Evolutionary conservation across 768 basidiomycete species (phyloP), one percentile per base, ranked within the genome.

Genomic region (Suillus alpinus): DNA sequence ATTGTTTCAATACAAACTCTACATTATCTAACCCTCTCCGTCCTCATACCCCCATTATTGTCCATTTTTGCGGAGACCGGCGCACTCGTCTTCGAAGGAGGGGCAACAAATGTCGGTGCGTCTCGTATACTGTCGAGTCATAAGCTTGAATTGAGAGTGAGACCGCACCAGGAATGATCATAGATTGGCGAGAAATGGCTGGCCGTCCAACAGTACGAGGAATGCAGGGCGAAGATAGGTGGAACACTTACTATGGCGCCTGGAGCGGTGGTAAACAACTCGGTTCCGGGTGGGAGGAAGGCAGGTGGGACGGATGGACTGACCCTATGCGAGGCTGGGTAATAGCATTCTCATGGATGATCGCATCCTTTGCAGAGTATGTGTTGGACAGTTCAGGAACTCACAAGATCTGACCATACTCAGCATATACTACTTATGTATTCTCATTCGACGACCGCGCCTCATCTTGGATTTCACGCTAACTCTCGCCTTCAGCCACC

Each of bases 101-200:
- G 91, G 36, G 83, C 89, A 18, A 80, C 88, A n/a, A 92, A 83
- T 71, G 85, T 92, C 40, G 90, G 90, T 89, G 69, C 62, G 86
- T 73, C 14, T 13, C 20, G 53, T 16, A 7, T 26, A 41, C 10
- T 9, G 10, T 16, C 2, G 31, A 34, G 32, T 16, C 39, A 36
- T 36, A n/a, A 41, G 31, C 46, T 20, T 37, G 56, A 32, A n/a
- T 20, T 41, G 58, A 40, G 20, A 50, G 55, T 58, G 56, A 62
- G 50, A 34, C 57, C 50, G 18, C 32, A 57, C 59, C 62, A 89
- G 90, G 89, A 3, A 92, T 94, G 89, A 79, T 98, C 40, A 94
- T 99, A 88, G 95, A 98, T 76, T 99, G 97, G 97, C 83, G 94
- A 50, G 92, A 98, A 74, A 89, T 99, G 86, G 91, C 95, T 1